Conservation (phyloP, 371 early-diverging fungal genomes). For the Mucor ambiguus region DNA sequence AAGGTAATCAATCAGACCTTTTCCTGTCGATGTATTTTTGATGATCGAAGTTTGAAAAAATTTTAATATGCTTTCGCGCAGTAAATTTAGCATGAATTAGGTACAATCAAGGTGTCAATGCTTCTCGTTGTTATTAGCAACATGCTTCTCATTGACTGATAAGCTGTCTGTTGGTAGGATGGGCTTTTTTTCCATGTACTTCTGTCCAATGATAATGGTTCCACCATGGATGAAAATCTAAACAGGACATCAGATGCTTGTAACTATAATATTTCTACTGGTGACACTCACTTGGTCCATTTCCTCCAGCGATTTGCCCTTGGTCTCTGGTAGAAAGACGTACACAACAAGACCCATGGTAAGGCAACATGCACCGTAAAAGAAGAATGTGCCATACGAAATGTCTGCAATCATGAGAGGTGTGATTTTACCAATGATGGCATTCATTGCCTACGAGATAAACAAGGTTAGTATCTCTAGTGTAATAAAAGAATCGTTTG, state of each 20-base stretch:
- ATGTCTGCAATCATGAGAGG: slow-evolving; percentile 63
- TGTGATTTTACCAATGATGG: slow-evolving; percentile 55
- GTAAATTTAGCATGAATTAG: background rate
- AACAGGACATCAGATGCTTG: background rate
- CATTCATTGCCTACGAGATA: slow-evolving; percentile 27
- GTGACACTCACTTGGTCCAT: slow-evolving; percentile 36
- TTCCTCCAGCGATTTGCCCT: slow-evolving; percentile 57
- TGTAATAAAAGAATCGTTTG: too few relatives aligned
- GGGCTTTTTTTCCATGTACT: background rate
- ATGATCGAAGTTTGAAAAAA: background rate
- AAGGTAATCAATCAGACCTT: background rate
- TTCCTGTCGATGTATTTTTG: background rate
- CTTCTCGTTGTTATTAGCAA: background rate
- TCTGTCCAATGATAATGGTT: background rate
- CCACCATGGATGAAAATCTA: background rate
- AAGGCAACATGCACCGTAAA: slow-evolving; percentile 45
- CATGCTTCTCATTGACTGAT: background rate
- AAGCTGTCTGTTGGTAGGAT: background rate
- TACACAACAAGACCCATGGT: slow-evolving; percentile 33
- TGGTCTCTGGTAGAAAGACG: slow-evolving; percentile 57
- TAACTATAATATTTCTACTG: background rate
- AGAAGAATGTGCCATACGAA: slow-evolving; percentile 62
- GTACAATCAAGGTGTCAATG: background rate
- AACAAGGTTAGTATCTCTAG: background rate
- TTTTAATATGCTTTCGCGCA: background rate